These are phyloP conservation scores for Vitis hybrid DNA, from an alignment of 177 flowering plant species.

Conservation along the genomic window DNA sequence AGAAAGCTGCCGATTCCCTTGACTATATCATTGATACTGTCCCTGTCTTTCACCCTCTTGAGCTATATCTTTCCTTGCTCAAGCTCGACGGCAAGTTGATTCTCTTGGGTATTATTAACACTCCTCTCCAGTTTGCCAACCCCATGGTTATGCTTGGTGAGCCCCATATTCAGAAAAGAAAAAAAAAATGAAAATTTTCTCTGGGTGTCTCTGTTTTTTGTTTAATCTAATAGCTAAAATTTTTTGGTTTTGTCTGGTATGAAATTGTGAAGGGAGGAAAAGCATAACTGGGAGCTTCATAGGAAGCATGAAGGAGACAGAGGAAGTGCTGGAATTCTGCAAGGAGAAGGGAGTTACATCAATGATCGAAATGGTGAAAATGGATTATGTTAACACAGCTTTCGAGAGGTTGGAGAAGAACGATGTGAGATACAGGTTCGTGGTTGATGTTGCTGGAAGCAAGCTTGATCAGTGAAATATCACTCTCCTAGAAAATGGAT, in stretches of 20 bases:
- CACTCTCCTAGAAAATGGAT: too few relatives aligned
- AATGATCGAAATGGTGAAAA: constrained; percentile 55
- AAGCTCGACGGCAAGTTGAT: constrained; percentile 70
- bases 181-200: neutral
- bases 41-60: constrained; percentile 54
- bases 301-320: constrained; percentile 75
- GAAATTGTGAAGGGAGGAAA: constrained; percentile 48
- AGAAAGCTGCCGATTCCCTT: constrained; percentile 45
- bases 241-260: neutral
- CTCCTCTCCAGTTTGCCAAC: constrained; percentile 55
- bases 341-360: constrained; percentile 50
- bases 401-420: constrained; percentile 71
- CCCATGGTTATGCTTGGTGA: constrained; percentile 66
- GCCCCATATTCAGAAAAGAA: neutral
- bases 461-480: constrained; percentile 31
- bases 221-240: neutral
- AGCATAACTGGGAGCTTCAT: constrained; percentile 65
- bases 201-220: neutral
- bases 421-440: constrained; percentile 71
- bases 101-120: constrained; percentile 57
- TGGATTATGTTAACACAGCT: constrained; percentile 65
- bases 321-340: constrained; percentile 69
- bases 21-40: too few relatives aligned
- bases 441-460: constrained; percentile 79
- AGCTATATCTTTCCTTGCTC: constrained; percentile 61